Percentiles rank a stretch among this genome's conserved stretches.
Evolutionary conservation across 257 asterid genomes (phyloP).

Genomic region (Ligustrum vulgare): DNA sequence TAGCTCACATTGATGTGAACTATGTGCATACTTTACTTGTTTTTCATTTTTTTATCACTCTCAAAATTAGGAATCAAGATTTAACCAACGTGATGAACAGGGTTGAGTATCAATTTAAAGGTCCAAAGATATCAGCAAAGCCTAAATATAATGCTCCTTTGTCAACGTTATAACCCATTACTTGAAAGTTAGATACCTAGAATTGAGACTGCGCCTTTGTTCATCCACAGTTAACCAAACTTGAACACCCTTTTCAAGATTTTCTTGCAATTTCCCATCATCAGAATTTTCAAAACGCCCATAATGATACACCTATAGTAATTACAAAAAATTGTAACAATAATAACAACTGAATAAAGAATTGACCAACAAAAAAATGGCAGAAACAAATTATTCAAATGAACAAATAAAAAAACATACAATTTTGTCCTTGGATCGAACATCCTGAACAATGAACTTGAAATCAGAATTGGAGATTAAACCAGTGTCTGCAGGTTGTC

Average conservation of each 20-base stretch:
- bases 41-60: neutral
- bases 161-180: neutral
- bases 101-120: neutral
- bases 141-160: neutral
- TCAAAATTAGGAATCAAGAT: neutral
- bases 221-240: slow-evolving; percentile 62
- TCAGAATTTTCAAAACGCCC: slow-evolving; percentile 50
- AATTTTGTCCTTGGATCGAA: slow-evolving; percentile 68
- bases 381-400: neutral
- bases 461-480: slow-evolving; percentile 43
- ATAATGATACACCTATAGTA: slow-evolving; percentile 61
- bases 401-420: slow-evolving; percentile 23
- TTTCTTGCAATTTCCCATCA: slow-evolving; percentile 23
- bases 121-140: neutral
- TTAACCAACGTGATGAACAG: neutral
- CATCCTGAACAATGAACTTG: slow-evolving; percentile 69
- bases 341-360: neutral
- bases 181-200: slow-evolving; percentile 41
- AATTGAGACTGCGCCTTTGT: slow-evolving; percentile 58
- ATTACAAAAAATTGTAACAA: neutral
- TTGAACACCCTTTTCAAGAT: slow-evolving; percentile 43
- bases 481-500: slow-evolving; percentile 87
- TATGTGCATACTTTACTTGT: neutral
- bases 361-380: neutral
- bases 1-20: neutral